Evolutionary conservation across 1,139 yeast species (phyloP), one percentile per base, ranked within the genome.

Genomic region (Candida sp.): DNA sequence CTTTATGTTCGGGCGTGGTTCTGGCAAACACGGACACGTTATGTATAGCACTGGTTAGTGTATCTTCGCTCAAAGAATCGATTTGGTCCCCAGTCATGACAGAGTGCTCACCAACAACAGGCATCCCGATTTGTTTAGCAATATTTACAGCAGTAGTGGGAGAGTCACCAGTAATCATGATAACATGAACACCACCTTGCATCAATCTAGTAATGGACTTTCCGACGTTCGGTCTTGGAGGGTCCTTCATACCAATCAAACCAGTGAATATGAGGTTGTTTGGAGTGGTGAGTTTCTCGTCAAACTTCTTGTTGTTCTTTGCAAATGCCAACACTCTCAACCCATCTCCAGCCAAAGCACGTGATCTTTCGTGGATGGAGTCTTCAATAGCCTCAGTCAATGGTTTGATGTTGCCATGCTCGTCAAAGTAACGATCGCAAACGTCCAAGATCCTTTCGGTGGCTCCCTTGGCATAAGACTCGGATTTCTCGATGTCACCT

Each of bases 151-250:
- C 99, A n/a, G 99, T 94, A 8, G 88, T 84, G 58, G 93, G 97
- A 44, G 93, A 83, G 69, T 94, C 99, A 59, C 99, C 99, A 22
- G 99, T 94, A 59, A 94, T 93, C 98, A 94, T 94, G 48, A 94
- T 89, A 12, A 94, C 92, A 65, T 91, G 96, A 40, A 94, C 98
- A 48, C 98, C 97, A 55, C 98, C 97, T 63, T 85, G 85, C 78
- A 91, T 80, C 54, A 94, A 78, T 56, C 84, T 75, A 17, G 89
- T 81, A 54, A 94, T 82, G 2, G 97, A 86, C 51, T 78, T 74
- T 48, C 83, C 80, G 5, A 92, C 98, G 54, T 88, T 86, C 7
- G 93, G 87, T 63, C 98, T 83, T 50, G 98, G 99, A 9, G 99
- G 99, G 70, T 94, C 98, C 60, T 90, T 90, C 96, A 94, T 91